These are phyloP conservation scores for Amylostereum areolatum DNA, from an alignment of 1,284 basidiomycete genomes.

Conservation along the genomic window DNA sequence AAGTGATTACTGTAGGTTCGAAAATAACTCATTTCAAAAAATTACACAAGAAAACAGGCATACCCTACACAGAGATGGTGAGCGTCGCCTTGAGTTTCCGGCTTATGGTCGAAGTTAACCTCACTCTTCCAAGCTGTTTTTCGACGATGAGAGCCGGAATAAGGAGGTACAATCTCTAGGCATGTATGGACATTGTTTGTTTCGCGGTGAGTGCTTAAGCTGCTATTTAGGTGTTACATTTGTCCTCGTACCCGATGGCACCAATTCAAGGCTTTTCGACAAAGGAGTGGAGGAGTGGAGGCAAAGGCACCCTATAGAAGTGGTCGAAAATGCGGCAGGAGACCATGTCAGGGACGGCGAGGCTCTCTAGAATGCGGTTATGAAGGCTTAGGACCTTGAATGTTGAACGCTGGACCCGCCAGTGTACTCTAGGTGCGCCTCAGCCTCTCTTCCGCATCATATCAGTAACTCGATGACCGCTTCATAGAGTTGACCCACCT, in stretches of 20 bases:
- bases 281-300: slow-evolving; percentile 61
- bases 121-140: slow-evolving; percentile 60
- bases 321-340: slow-evolving; percentile 20
- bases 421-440: too few species aligned
- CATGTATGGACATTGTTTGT: slow-evolving; percentile 17
- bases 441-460: too few species aligned
- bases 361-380: too few species aligned
- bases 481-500: too few species aligned
- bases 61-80: slow-evolving; percentile 84
- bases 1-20: slow-evolving; percentile 45
- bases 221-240: slow-evolving; percentile 65
- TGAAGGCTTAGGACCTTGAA: too few species aligned
- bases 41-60: slow-evolving; percentile 71
- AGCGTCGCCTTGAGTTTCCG: slow-evolving; percentile 11
- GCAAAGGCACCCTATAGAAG: slow-evolving; percentile 30
- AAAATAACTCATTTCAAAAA: slow-evolving; percentile 79
- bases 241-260: slow-evolving; percentile 44
- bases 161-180: slow-evolving; percentile 71
- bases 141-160: slow-evolving; percentile 78
- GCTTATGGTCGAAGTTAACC: slow-evolving; percentile 1
- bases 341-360: too few species aligned
- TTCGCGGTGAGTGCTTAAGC: slow-evolving; percentile 5
- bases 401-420: too few species aligned
- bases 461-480: too few species aligned
- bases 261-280: slow-evolving; percentile 52